Percentiles rank a stretch among this genome's conserved stretches.
Conservation (phyloP, 2,329 filamentous ascomycete genomes). For the Aspergillus tamarii region DNA sequence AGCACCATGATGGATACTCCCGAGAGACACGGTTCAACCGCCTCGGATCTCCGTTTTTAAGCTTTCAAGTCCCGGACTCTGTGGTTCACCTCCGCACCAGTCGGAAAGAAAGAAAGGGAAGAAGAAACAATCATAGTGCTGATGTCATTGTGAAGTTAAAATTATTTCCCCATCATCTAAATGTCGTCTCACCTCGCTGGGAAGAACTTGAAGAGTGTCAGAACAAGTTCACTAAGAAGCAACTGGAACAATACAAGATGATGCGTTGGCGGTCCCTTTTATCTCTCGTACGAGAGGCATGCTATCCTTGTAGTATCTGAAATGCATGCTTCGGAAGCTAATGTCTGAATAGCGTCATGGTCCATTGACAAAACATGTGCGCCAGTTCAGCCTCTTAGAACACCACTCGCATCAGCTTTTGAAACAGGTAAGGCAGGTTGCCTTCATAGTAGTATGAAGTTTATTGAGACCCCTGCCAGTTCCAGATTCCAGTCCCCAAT, state of each 20-base stretch:
- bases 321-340: background rate
- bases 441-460: background rate
- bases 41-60: background rate
- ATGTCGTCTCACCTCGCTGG: background rate
- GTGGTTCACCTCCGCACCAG: background rate
- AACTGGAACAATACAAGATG: background rate
- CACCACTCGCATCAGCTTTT: slow-evolving; percentile 30
- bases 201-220: background rate
- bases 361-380: slow-evolving; percentile 15
- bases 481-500: slow-evolving; percentile 30
- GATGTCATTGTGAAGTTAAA: background rate
- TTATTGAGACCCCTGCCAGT: slow-evolving; percentile 20
- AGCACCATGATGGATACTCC: no score
- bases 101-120: background rate
- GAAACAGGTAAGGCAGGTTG: slow-evolving; percentile 20
- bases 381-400: slow-evolving; percentile 27
- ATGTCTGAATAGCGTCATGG: background rate
- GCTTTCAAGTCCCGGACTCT: background rate
- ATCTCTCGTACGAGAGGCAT: background rate
- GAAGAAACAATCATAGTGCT: background rate
- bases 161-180: background rate
- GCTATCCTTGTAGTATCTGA: background rate
- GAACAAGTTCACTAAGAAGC: background rate
- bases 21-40: background rate
- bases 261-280: background rate